Base-by-base conservation (phyloP, 2,329 filamentous ascomycete genomes). In the Phaeosphaeriaceae sp. region DNA sequence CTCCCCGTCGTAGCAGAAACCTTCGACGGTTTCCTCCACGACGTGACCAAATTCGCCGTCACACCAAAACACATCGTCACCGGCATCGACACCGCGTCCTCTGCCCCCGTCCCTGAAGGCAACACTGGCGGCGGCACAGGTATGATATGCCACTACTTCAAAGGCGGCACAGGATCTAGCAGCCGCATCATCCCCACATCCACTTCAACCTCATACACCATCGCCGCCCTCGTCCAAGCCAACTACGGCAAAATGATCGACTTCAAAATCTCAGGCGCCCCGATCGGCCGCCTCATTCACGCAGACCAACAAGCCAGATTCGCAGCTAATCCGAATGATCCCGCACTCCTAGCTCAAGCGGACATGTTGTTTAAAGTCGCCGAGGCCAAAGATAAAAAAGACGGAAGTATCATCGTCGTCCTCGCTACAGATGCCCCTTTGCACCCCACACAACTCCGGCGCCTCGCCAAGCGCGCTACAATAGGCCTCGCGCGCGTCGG, bases 121-220 rank as follows among this genome's bases (percentile, higher is more conserved):
- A 84, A 83, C 57, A 80, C 79, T 1, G 86, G 86, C 3, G 86
- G 86, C 15, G 86, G 86, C n/a, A 85, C 85, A 0, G 85, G 85
- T 12, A 87, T 88, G 84, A 78, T 84, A 30, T 86, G 83, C 61
- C 83, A 87, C 60, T 80, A 79, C 54, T 87, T 84, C 74, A 87
- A 88, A 65, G 86, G 84, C 29, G 86, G 86, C 0, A 89, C 86
- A 0, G 86, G 86, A 1, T 85, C 80, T 0, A 81, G 81, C 58
- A 85, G 80, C 39, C 79, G 86, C 18, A 56, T 83, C 6, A 78
- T 88, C 1, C 62, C 67, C 4, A 61, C 55, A 6, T 58, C 49
- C 13, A 43, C 56, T 6, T 59, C 51, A 6, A 68, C 63, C n/a
- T 69, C 73, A 3, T 88, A 84, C 60, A 86, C 81, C 0, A 76